Evolutionary conservation across 768 basidiomycete genomes (phyloP).

Genomic region (Leccinum fibrillosum): DNA sequence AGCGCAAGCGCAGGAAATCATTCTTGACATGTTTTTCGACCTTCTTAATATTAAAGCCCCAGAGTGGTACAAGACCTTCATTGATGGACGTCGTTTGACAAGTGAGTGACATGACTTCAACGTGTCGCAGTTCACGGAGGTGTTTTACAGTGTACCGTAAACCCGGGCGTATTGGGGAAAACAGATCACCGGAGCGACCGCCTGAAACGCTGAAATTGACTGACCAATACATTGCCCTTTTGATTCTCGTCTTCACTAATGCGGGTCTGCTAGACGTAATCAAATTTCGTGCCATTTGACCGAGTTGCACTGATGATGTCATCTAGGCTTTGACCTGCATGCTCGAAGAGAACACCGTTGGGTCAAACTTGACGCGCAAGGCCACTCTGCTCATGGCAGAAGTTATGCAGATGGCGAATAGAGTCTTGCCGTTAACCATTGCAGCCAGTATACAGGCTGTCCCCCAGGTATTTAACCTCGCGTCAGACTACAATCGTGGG

Average conservation of each 20-base stretch:
- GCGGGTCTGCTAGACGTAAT: conserved; percentile 86
- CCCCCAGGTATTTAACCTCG: conserved; percentile 80
- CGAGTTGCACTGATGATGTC: conserved; percentile 1
- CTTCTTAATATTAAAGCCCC: conserved; percentile 88
- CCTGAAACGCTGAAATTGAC: conserved; percentile 71
- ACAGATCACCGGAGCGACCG: conserved; percentile 43
- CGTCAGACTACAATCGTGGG: conserved; percentile 74
- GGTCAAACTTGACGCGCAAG: conserved; percentile 77
- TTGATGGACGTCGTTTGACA: conserved; percentile 83
- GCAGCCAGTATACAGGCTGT: conserved; percentile 88
- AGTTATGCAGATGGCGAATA: conserved; percentile 82
- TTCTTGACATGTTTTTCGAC: conserved; percentile 93
- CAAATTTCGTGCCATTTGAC: conserved; percentile 4
- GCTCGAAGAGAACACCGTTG: conserved; percentile 75
- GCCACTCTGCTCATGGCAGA: conserved; percentile 91
- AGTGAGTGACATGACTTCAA: conserved; percentile 46
- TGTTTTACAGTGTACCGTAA: conserved; percentile 61
- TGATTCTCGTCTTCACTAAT: conserved; percentile 80
- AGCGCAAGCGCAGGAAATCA: conserved; percentile 69
- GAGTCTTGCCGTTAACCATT: conserved; percentile 74
- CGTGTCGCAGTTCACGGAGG: neutral
- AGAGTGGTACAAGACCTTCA: conserved; percentile 91
- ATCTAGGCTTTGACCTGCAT: conserved; percentile 77
- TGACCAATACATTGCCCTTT: conserved; percentile 88
- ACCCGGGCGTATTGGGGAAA: conserved; percentile 32